These are phyloP conservation scores for Peterozyma xylosa DNA, from an alignment of 805 yeast genomes.

Conservation along the genomic window DNA sequence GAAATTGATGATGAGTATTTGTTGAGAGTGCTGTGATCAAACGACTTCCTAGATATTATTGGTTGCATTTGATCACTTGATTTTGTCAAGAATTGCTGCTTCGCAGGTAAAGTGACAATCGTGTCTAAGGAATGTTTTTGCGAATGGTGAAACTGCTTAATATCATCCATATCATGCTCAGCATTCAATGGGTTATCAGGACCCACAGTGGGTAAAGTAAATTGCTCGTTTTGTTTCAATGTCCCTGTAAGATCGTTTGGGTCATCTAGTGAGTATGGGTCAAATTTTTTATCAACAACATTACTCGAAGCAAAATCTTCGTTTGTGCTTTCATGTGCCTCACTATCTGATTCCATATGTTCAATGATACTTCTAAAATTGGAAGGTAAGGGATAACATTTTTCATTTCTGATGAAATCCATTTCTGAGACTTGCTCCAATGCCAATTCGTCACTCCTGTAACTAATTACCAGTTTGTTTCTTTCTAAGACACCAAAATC, in stretches of 20 bases:
- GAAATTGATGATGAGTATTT: neutral
- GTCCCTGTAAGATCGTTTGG: neutral
- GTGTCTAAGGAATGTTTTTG: neutral
- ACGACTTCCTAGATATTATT: neutral
- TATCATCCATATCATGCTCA: no score
- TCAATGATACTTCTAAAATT: neutral
- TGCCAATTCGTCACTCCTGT: constrained; percentile 79
- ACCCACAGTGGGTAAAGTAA: constrained; percentile 3
- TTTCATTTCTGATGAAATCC: constrained; percentile 40
- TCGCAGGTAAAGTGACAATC: neutral
- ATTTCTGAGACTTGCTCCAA: constrained; percentile 51
- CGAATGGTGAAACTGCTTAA: no score
- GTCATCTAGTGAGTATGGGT: neutral
- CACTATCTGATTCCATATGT: constrained; percentile 14
- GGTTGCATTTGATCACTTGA: neutral
- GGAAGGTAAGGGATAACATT: constrained; percentile 44
- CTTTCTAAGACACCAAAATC: constrained; percentile 86
- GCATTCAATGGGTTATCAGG: neutral
- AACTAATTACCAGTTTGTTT: constrained; percentile 53
- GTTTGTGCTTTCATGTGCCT: constrained; percentile 1
- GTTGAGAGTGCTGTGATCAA: neutral
- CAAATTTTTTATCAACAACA: constrained; percentile 1
- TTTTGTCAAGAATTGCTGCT: neutral
- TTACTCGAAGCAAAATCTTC: neutral
- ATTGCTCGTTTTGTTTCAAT: neutral